Evolutionary conservation across 1,284 basidiomycete species (phyloP).

Genomic region (Fomitopsis palustris): DNA sequence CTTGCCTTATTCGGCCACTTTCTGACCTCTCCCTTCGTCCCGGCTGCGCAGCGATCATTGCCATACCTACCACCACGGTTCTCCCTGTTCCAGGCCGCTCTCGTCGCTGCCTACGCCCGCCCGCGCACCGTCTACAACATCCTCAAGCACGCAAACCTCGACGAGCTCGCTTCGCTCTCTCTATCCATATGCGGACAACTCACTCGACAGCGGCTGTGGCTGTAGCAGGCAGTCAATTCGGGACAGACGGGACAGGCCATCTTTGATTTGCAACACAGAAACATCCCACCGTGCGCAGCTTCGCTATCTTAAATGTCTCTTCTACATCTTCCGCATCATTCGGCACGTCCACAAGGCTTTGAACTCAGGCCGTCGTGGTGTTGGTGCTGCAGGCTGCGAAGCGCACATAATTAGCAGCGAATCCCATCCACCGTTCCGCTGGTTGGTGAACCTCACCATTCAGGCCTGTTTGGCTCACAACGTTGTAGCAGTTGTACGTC

Average conservation of each 20-base stretch:
- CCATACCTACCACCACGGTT: background rate
- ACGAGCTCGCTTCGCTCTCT: background rate
- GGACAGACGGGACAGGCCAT: background rate
- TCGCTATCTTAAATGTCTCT: background rate
- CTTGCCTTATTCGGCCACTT: background rate
- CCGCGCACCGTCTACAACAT: background rate
- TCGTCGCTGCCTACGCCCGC: background rate
- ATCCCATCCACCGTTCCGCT: background rate
- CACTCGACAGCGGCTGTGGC: background rate
- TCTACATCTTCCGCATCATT: background rate
- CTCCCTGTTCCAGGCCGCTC: background rate
- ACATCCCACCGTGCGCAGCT: background rate
- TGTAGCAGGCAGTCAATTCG: background rate
- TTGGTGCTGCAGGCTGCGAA: background rate
- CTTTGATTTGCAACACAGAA: background rate
- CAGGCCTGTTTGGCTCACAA: conserved; percentile 38
- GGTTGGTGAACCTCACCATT: conserved; percentile 20
- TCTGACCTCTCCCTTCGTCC: background rate
- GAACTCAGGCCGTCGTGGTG: background rate
- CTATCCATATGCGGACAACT: background rate
- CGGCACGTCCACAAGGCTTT: background rate
- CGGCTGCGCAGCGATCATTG: background rate
- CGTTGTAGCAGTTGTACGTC: conserved; percentile 45
- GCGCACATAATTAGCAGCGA: background rate
- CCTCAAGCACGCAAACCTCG: background rate